Percentiles rank a stretch among this genome's conserved stretches.
phyloP scores from a whole-genome alignment of 139 green algal genomes.

The Volvox africanus region DNA sequence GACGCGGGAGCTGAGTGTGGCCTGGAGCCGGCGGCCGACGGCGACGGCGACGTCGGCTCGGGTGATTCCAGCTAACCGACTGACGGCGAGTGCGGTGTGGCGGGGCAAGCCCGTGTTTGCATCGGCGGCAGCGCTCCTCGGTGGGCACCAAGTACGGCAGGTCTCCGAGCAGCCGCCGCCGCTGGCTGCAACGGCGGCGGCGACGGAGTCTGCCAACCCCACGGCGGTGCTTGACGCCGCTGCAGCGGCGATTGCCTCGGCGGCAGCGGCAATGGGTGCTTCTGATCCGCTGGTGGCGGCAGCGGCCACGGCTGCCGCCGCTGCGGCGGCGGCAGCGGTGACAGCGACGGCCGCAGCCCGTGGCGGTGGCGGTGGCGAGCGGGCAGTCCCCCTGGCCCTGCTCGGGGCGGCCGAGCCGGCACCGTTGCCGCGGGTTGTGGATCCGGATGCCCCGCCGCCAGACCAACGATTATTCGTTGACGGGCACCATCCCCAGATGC shows the following conservation, averaged over 20 bases:
- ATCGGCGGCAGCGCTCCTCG: background rate
- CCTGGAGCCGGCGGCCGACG: background rate
- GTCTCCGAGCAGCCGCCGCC: background rate
- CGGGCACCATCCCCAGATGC: constrained; percentile 37
- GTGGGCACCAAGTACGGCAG: background rate
- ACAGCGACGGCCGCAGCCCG: background rate
- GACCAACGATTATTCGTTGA: background rate
- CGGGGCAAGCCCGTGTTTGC: background rate
- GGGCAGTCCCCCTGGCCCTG: constrained; percentile 24
- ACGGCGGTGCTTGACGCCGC: background rate
- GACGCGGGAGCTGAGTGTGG: background rate
- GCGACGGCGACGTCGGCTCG: background rate
- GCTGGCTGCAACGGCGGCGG: background rate
- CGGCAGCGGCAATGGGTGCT: constrained; percentile 13
- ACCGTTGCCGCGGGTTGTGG: background rate
- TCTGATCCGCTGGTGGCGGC: background rate
- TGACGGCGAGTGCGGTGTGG: background rate
- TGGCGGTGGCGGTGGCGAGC: background rate
- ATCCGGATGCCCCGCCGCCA: background rate
- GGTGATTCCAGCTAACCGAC: background rate
- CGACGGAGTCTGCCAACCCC: background rate
- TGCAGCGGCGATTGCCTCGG: background rate
- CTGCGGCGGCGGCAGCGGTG: background rate
- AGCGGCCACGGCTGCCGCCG: background rate
- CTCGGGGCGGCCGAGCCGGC: background rate